Evolutionary conservation across 2,329 filamentous ascomycete species (phyloP), one percentile per base, ranked within the genome.

Genomic region (Colletotrichum costaricense): DNA sequence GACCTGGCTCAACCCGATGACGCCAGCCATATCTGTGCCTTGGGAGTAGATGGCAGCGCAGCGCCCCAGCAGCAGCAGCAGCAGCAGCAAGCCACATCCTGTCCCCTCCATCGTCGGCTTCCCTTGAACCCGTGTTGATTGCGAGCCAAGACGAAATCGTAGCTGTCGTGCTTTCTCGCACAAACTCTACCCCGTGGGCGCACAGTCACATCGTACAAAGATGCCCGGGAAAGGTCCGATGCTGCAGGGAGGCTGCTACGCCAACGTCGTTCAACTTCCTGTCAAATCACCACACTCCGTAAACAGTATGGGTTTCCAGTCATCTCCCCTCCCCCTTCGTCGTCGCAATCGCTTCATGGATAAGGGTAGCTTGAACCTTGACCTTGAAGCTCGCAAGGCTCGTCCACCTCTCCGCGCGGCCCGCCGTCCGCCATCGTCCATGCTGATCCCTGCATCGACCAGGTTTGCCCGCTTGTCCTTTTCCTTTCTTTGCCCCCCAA

Each of bases 221-320:
- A 73, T 70, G 70, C 60, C 70, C 70, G 67, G 70, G 26, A 70
- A 73, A 73, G 70, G 67, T 73, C 70, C 70, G 70, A 73, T 73
- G 67, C 70, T 70, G 67, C 70, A 73, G 30, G 54, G 65, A 72
- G 58, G 69, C 69, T 72, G 54, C 58, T 46, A 30, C 67, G 60
- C 60, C 70, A 73, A 70, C 66, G 67, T 65, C 55, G 67, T 70
- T 35, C 42, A 49, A 49, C 42, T 49, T 49, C 49, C 57, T 52
- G 60, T 64, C 58, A 69, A 52, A 72, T 38, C 52, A 24, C 19
- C 35, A 22, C 11, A 33, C 42, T 14, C 38, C 16, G 14, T 42
- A 19, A 16, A 35, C 3, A 35, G 33, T 35, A 35, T 35, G 33
- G 55, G 19, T 46, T n/a, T 33, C 30, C 66, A 22, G 46, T 68